phyloP scores from a whole-genome alignment of 1,284 basidiomycete genomes.

The Papiliotrema nemorosa region DNA sequence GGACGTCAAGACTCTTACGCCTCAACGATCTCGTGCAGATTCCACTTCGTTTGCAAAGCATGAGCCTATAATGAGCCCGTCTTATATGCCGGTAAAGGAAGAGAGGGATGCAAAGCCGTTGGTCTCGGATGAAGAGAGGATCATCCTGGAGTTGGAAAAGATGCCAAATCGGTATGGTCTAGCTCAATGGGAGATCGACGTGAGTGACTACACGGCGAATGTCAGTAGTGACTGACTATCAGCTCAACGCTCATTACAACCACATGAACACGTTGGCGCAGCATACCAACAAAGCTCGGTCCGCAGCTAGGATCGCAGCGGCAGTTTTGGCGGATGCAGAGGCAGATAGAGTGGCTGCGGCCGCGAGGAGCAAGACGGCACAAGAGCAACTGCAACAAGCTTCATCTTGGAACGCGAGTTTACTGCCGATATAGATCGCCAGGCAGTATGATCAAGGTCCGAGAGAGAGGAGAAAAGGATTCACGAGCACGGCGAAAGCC shows the following conservation, averaged over 20 bases:
- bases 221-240: background rate
- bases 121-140: background rate
- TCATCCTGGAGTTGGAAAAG: background rate
- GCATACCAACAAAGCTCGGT: slow-evolving; percentile 21
- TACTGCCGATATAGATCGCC: too few relatives aligned
- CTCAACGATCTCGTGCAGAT: too few relatives aligned
- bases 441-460: too few relatives aligned
- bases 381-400: slow-evolving; percentile 24
- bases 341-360: slow-evolving; percentile 34
- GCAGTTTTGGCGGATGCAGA: slow-evolving; percentile 41
- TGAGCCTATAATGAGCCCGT: too few relatives aligned
- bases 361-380: slow-evolving; percentile 30
- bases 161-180: background rate
- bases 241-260: slow-evolving; percentile 27
- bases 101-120: too few relatives aligned
- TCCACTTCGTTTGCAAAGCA: too few relatives aligned
- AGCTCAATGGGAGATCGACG: background rate
- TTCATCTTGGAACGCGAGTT: too few relatives aligned
- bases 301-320: slow-evolving; percentile 25
- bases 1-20: too few relatives aligned
- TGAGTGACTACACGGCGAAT: background rate
- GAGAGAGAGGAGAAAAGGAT: too few relatives aligned
- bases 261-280: slow-evolving; percentile 15
- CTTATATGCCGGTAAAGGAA: too few relatives aligned
- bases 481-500: too few relatives aligned